Evolutionary conservation across 2,329 filamentous ascomycete genomes (phyloP).

Genomic region (Alternaria gaisen): DNA sequence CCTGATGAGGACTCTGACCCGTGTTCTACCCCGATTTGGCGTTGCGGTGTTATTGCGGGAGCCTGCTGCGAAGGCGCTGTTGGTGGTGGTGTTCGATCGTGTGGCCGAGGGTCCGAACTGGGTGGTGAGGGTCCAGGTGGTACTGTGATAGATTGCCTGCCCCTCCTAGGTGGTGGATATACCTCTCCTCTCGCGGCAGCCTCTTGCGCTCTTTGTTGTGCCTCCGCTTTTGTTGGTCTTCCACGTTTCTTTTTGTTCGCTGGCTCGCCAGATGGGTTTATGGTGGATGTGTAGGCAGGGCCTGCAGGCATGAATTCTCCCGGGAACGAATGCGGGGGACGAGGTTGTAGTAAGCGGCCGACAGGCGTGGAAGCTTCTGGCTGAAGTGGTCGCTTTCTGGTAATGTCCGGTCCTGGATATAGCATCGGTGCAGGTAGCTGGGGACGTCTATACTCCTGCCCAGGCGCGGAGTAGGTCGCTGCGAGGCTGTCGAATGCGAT

Average conservation of each 20-base stretch:
- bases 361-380: constrained; percentile 44
- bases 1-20: constrained; percentile 48
- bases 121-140: constrained; percentile 35
- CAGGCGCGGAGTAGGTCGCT: constrained; percentile 27
- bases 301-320: constrained; percentile 40
- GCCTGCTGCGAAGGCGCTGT: constrained; percentile 27
- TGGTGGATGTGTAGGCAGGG: constrained; percentile 41
- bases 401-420: constrained; percentile 44
- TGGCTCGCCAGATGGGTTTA: constrained; percentile 45
- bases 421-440: constrained; percentile 41
- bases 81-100: constrained; percentile 41
- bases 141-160: constrained; percentile 41
- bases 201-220: constrained; percentile 55
- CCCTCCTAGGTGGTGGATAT: constrained; percentile 50
- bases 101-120: constrained; percentile 34
- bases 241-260: constrained; percentile 59
- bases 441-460: constrained; percentile 42
- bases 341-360: constrained; percentile 57
- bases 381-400: constrained; percentile 49
- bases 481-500: constrained; percentile 45
- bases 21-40: constrained; percentile 38
- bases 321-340: constrained; percentile 50
- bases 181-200: constrained; percentile 51
- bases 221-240: constrained; percentile 58
- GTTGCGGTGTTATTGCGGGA: constrained; percentile 41